Evolutionary conservation across 495 filamentous ascomycete species (phyloP), one percentile per base, ranked within the genome.

Genomic region (Durotheca rogersii): DNA sequence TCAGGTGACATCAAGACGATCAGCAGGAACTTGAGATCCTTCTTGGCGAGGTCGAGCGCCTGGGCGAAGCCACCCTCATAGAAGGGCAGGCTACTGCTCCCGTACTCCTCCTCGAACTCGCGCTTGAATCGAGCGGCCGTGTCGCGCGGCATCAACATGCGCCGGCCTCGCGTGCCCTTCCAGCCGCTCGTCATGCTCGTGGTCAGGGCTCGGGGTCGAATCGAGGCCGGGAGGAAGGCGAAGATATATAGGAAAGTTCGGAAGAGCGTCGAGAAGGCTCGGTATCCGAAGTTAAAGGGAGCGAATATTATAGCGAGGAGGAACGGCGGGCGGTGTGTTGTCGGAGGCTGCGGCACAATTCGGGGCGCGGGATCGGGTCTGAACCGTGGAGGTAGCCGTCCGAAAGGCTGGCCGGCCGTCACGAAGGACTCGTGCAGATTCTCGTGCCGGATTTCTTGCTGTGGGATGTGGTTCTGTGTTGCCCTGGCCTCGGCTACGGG

Each of bases 101-200:
- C 89, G 67, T 95, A 93, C 56, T 94, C 88, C 62, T 97, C 93
- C 64, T 95, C 89, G 57, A 98, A 96, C 47, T 96, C 88, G 2
- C 90, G 82, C 55, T 86, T 85, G 62, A 97, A 93, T 32, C 93
- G 75, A 25, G 87, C 84, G 0, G 92, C 90, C 0, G 90, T 92
- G 61, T 97, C 93, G 27, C 87, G 80, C 1, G 93, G 89, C 50
- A 83, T 84, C 12, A 95, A 69, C 6, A 87, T 73, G 56, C 87
- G 77, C 31, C 92, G 81, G 3, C 87, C 86, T 41, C 72, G 82
- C 0, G 82, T 83, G 47, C 80, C 82, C 30, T 82, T 74, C 43
- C 81, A 73, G n/a, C 77, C 72, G 31, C 75, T 76, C 4, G 80
- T 73, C 47, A 79, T 76, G 23, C 60, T 62, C 31, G 67, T 60